These are phyloP conservation scores for Euclidium syriacum DNA, from an alignment of 345 rosid genomes.

Conservation along the genomic window DNA sequence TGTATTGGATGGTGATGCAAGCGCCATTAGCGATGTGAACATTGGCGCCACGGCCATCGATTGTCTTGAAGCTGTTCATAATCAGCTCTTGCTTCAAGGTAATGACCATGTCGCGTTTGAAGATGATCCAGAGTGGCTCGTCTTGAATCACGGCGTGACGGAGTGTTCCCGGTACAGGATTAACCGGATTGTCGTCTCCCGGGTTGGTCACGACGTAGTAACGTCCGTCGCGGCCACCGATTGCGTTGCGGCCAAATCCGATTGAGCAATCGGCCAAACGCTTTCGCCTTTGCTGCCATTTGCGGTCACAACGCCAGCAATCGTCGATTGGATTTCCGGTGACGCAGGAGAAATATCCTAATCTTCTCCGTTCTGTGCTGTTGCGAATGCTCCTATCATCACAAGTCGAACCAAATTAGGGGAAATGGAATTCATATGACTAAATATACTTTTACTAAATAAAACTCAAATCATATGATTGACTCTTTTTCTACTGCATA, in stretches of 20 bases:
- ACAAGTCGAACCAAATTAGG: neutral
- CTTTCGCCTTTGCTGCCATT: constrained; percentile 51
- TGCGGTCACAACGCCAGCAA: constrained; percentile 72
- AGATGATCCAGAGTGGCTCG: constrained; percentile 72
- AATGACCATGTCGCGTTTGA: constrained; percentile 75
- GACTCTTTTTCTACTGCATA: no score
- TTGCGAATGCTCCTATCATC: constrained; percentile 55
- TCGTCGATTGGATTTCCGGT: constrained; percentile 83
- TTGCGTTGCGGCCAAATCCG: constrained; percentile 75
- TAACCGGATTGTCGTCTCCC: constrained; percentile 49
- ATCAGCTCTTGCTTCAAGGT: constrained; percentile 67
- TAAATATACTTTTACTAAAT: neutral
- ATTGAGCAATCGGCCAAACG: constrained; percentile 62
- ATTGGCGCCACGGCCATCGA: constrained; percentile 63
- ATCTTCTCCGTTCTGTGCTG: constrained; percentile 61
- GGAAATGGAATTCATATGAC: neutral
- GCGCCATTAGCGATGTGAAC: constrained; percentile 60
- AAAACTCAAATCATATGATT: no score
- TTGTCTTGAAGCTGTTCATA: constrained; percentile 83
- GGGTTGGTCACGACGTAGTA: constrained; percentile 60
- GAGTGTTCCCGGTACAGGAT: constrained; percentile 68
- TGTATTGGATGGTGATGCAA: constrained; percentile 59
- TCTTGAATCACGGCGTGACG: constrained; percentile 84
- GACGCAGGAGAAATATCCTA: constrained; percentile 58
- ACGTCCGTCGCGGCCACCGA: constrained; percentile 75